Evolutionary conservation across 2,329 filamentous ascomycete genomes (phyloP).

Genomic region (Massarina eburnea): DNA sequence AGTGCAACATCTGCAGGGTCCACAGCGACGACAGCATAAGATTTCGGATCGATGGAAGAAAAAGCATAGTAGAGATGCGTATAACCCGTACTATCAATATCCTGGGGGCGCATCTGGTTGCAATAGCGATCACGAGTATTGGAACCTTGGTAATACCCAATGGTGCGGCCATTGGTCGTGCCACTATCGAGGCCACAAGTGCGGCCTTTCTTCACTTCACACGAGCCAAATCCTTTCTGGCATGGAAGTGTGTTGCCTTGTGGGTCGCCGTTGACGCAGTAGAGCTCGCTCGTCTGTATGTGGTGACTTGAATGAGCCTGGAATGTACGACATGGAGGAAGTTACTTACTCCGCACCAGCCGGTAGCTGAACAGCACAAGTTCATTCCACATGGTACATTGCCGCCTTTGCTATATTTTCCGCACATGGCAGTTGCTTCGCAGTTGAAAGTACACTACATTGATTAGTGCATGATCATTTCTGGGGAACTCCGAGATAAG

Average conservation of each 20-base stretch:
- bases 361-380: slow-evolving; percentile 18
- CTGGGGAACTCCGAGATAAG: too few species aligned
- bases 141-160: slow-evolving; percentile 43
- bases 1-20: slow-evolving; percentile 17
- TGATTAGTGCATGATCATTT: too few species aligned
- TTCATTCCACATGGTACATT: slow-evolving; percentile 12
- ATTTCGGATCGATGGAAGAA: slow-evolving; percentile 19
- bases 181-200: slow-evolving; percentile 23
- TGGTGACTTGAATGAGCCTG: not conserved
- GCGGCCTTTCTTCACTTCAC: slow-evolving; percentile 22
- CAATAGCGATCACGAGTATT: slow-evolving; percentile 29
- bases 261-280: slow-evolving; percentile 23
- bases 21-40: slow-evolving; percentile 24
- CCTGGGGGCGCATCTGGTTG: slow-evolving; percentile 30
- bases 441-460: slow-evolving; percentile 29
- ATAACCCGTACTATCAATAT: slow-evolving; percentile 36
- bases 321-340: slow-evolving; percentile 5
- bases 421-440: slow-evolving; percentile 39
- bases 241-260: slow-evolving; percentile 23
- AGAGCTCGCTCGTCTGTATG: not conserved
- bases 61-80: slow-evolving; percentile 42
- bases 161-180: slow-evolving; percentile 29
- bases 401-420: slow-evolving; percentile 21
- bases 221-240: slow-evolving; percentile 41
- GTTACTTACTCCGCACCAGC: slow-evolving; percentile 14